Evolutionary conservation across 352 stramenopile genomes (phyloP).

Genomic region (Pythium grandisporangium): DNA sequence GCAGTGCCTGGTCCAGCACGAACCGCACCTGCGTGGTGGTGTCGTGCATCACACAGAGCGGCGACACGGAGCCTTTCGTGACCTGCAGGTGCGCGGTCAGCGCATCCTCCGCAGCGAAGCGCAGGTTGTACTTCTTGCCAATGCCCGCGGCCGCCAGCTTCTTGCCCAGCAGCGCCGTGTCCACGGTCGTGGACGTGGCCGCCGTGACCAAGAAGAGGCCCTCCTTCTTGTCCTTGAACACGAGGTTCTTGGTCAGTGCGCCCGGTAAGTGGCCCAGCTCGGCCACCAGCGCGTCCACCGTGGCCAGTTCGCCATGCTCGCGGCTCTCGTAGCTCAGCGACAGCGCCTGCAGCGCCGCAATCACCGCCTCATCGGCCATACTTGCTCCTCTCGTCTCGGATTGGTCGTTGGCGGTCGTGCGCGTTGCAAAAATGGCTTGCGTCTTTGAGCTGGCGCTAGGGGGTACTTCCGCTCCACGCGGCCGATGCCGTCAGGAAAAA

Average conservation of each 20-base stretch:
- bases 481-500: too few species aligned
- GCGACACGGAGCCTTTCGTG: constrained; percentile 91
- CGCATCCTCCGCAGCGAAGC: constrained; percentile 86
- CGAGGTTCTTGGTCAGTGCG: constrained; percentile 93
- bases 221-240: constrained; percentile 98
- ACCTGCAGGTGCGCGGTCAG: constrained; percentile 82
- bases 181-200: constrained; percentile 73
- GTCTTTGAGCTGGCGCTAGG: not conserved
- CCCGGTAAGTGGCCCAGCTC: constrained; percentile 77
- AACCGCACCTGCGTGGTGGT: constrained; percentile 70
- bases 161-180: constrained; percentile 88
- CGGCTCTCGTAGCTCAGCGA: constrained; percentile 37
- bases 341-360: constrained; percentile 51
- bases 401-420: too few species aligned
- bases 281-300: constrained; percentile 56
- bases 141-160: constrained; percentile 61
- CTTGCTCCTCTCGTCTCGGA: too few species aligned
- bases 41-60: constrained; percentile 90
- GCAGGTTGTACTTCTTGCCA: constrained; percentile 89
- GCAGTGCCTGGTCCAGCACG: constrained; percentile 89
- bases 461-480: too few species aligned
- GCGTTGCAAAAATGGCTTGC: not conserved
- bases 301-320: constrained; percentile 55
- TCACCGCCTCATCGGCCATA: constrained; percentile 51
- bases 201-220: constrained; percentile 93